Conservation (phyloP, 139 green algal species). For the Tetradesmus lagerheimii region DNA sequence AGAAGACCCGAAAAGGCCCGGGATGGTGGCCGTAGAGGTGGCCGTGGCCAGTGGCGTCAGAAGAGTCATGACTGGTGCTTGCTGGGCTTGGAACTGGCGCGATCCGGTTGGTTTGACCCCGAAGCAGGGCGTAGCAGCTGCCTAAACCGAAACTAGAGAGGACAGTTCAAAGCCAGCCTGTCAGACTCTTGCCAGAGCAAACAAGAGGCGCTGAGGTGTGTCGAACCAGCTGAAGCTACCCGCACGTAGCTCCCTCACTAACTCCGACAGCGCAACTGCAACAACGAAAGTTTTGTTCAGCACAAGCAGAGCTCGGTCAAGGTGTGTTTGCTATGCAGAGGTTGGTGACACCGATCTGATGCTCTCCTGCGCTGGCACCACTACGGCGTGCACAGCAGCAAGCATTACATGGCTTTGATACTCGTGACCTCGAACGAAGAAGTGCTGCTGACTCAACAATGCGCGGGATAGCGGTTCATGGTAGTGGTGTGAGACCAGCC, state of each 20-base stretch:
- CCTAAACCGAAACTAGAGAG: not conserved
- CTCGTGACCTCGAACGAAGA: not conserved
- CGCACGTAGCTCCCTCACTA: not conserved
- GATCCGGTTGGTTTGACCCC: not conserved
- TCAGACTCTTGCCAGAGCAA: not conserved
- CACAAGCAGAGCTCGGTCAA: not conserved
- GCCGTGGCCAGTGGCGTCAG: not conserved
- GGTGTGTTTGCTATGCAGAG: not conserved
- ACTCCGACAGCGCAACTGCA: too few relatives aligned
- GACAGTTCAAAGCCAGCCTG: too few relatives aligned
- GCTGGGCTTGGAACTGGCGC: not conserved
- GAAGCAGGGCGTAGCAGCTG: not conserved
- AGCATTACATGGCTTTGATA: not conserved
- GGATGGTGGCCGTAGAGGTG: not conserved
- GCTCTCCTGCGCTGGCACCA: not conserved
- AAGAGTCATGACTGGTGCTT: not conserved
- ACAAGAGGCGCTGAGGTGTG: not conserved
- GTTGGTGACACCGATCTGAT: conserved; percentile 1
- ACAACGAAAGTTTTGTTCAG: not conserved
- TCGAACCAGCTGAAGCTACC: not conserved
- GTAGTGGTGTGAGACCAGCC: not conserved
- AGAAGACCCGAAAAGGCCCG: not conserved
- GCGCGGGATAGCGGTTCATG: not conserved
- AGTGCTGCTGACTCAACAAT: not conserved
- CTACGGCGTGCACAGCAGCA: not conserved